Evolutionary conservation across 169 alveolate genomes (phyloP), one percentile per base, ranked within the genome.

Genomic region (Theileria annulata): DNA sequence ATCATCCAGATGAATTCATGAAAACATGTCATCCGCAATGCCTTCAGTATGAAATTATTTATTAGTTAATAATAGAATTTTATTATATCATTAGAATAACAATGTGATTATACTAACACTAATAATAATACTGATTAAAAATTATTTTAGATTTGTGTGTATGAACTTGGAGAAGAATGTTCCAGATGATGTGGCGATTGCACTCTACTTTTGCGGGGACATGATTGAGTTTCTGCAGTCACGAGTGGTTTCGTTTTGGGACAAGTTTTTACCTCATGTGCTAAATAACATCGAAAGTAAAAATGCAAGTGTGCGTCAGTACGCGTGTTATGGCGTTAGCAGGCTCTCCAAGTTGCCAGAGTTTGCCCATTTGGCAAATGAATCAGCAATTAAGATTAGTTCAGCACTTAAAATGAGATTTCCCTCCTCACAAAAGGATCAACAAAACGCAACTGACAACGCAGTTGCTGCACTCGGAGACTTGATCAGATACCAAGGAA

Each of bases 381-480:
- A 87, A 33, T 90, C 94, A 35, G 92, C 91, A 10, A 79, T 74
- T 1, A 76, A 70, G 30, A 56, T 90, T 13, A 47, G 76, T 33
- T 70, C 56, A 27, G 71, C 87, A 25, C 30, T 88, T 27, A 78
- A 67, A 28, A 47, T 71, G 64, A 63, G 79, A 0, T 81, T 85
- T 48, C 54, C 72, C 19, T 56, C 80, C 33, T 75, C 90, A 21
- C 71, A 84, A 17, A 79, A 63, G 30, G 83, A 81, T 25, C 88
- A 67, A 27, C 91, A 91, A 79, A 88, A 93, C 0, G 96, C 96
- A 9, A 91, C 91, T 15, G 96, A 93, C 85, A 93, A 92, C 72
- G 96, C 96, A 17, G 90, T 91, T 10, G 95, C 96, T 19, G 96
- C 96, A 0, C 81, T 93, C 25, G 96, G 96, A 4, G 94, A 91